Percentiles rank a stretch among this genome's conserved stretches.
Evolutionary conservation across 441 rosid genomes (phyloP).

Genomic region (Gossypium lobatum): DNA sequence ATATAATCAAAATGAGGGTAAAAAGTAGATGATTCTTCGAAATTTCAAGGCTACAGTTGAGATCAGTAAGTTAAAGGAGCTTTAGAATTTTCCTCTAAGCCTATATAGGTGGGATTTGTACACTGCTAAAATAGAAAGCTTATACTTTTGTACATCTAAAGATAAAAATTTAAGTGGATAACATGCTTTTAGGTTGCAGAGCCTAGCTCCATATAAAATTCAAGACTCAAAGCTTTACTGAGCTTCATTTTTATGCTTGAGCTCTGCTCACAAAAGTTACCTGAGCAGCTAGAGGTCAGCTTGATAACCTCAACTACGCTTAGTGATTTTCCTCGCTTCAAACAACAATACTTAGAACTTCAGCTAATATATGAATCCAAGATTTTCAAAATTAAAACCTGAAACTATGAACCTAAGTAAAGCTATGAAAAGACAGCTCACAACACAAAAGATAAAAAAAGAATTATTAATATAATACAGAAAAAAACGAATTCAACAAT

Average conservation of each 20-base stretch:
- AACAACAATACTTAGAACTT: too few relatives aligned
- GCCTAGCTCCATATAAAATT: too few relatives aligned
- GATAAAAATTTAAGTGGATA: background rate
- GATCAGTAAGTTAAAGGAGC: background rate
- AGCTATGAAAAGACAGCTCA: too few relatives aligned
- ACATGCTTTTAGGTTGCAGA: background rate
- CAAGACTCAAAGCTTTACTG: background rate
- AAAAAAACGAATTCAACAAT: too few relatives aligned
- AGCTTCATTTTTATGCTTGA: background rate
- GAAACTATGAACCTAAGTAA: too few relatives aligned
- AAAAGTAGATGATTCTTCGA: background rate
- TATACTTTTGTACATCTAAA: background rate
- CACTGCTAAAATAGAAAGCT: background rate
- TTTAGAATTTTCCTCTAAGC: background rate
- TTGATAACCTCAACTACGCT: background rate
- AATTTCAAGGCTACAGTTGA: background rate
- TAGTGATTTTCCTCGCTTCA: too few relatives aligned
- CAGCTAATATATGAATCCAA: too few relatives aligned
- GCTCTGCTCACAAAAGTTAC: background rate
- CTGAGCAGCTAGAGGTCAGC: background rate
- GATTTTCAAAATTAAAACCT: too few relatives aligned
- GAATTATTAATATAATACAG: too few relatives aligned
- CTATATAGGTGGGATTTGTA: background rate
- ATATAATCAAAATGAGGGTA: background rate
- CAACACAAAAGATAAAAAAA: too few relatives aligned